phyloP scores from a whole-genome alignment of 1,139 yeast genomes.

The Scheffersomyces titani region DNA sequence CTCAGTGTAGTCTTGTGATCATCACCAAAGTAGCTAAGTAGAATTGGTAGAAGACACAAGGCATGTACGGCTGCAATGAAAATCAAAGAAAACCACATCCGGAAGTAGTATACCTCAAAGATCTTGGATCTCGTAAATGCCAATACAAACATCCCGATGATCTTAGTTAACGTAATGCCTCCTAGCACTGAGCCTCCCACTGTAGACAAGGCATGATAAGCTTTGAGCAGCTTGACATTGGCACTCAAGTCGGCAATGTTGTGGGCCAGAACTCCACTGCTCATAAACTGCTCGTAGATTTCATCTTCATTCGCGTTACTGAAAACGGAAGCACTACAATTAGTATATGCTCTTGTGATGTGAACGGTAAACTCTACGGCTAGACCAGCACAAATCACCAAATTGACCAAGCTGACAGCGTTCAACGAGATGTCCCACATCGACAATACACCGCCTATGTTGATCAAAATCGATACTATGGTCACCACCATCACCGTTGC shows the following conservation, averaged over 20 bases:
- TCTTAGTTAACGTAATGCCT: conserved; percentile 87
- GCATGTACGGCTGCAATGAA: conserved; percentile 78
- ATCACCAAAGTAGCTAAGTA: conserved; percentile 68
- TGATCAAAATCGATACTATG: conserved; percentile 63
- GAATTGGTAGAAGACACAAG: conserved; percentile 73
- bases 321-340: neutral
- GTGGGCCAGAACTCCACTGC: neutral
- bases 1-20: conserved; percentile 9
- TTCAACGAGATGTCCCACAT: conserved; percentile 76
- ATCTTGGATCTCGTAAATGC: conserved; percentile 87
- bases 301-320: conserved; percentile 7
- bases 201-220: conserved; percentile 62
- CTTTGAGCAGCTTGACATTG: conserved; percentile 24
- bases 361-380: conserved; percentile 94
- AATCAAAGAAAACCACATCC: conserved; percentile 93
- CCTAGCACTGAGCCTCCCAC: conserved; percentile 89
- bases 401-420: conserved; percentile 86
- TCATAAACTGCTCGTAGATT: conserved; percentile 3
- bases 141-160: conserved; percentile 82
- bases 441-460: conserved; percentile 81
- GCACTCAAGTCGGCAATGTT: conserved; percentile 1
- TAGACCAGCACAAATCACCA: conserved; percentile 86
- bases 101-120: conserved; percentile 86
- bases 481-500: conserved; percentile 59
- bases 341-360: conserved; percentile 73